Conservation (phyloP, 1,284 basidiomycete genomes). For the Cutaneotrichosporon spelunceum region DNA sequence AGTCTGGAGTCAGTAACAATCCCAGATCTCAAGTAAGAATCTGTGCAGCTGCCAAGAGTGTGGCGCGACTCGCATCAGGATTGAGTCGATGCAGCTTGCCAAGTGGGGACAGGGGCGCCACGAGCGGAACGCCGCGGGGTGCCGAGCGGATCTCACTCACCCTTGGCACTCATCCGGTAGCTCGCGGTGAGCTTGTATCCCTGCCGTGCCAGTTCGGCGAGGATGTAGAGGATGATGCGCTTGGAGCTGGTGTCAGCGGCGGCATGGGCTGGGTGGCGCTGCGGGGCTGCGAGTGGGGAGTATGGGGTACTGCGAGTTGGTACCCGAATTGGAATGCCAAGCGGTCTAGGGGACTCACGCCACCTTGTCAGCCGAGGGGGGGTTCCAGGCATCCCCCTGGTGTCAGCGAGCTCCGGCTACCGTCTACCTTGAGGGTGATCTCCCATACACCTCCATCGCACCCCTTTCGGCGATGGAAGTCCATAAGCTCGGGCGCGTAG, state of each 20-base stretch:
- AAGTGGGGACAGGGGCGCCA: not conserved
- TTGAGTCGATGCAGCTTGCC: not conserved
- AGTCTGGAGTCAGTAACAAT: slow-evolving; percentile 28
- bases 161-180: slow-evolving; percentile 43
- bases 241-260: slow-evolving; percentile 32
- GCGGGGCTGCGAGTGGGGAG: not conserved
- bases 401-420: slow-evolving; percentile 20
- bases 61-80: not conserved
- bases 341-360: slow-evolving; percentile 28
- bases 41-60: not conserved
- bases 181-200: slow-evolving; percentile 41
- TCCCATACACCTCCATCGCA: slow-evolving; percentile 50
- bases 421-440: slow-evolving; percentile 38
- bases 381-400: slow-evolving; percentile 29
- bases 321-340: not conserved
- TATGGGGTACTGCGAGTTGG: not conserved
- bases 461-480: slow-evolving; percentile 41
- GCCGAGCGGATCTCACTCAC: slow-evolving; percentile 20
- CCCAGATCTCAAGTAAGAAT: too few relatives aligned
- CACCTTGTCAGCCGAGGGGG: slow-evolving; percentile 41
- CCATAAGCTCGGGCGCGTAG: slow-evolving; percentile 43
- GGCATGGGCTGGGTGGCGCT: not conserved
- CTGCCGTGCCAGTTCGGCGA: slow-evolving; percentile 40
- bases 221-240: slow-evolving; percentile 44
- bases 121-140: not conserved